Evolutionary conservation across 2,329 filamentous ascomycete species (phyloP), one percentile per base, ranked within the genome.

Genomic region (Penicillium rolfsii): DNA sequence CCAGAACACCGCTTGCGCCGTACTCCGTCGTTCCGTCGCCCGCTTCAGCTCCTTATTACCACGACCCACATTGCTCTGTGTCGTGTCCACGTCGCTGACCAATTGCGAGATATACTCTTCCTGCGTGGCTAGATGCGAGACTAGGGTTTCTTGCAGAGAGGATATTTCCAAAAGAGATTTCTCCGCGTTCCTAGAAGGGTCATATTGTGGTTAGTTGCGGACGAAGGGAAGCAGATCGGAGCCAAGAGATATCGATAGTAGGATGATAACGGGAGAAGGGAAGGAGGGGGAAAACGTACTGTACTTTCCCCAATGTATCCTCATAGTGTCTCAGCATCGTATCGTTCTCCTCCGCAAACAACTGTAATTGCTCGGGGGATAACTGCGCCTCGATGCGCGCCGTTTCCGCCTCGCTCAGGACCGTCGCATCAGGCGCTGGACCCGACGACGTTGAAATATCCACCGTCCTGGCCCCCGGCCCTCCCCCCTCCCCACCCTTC

Each of bases 261-360:
- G 4, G 30, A 33, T 33, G 30, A 33, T 58, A 36, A 36, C 35
- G 12, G 30, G 11, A 36, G 16, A 56, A 19, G 40, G 1, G 30
- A 16, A 48, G 8, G 22, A 41, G n/a, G n/a, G 43, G 22, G 6
- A 38, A 43, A 48, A 84, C 90, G 57, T 85, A 96, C 91, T 90
- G 91, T 67, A 98, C 92, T 84, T 98, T 95, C 76, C 93, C 90
- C 74, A 98, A 81, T n/a, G 91, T 93, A 78, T 90, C 92, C 77
- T 97, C 92, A 76, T 96, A 97, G 77, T 97, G 91, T 76, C 90
- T 91, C 69, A 98, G 83, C 88, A 99, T 93, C 65, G 91, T 89
- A 76, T 93, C 89, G 73, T 98, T 97, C 73, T 96, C 93, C 77
- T 92, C 86, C 68, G 94, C 93, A 79, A 99, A 98, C 73, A 97